phyloP scores from a whole-genome alignment of 2,329 filamentous ascomycete species.

The Pseudomassariella vexata region DNA sequence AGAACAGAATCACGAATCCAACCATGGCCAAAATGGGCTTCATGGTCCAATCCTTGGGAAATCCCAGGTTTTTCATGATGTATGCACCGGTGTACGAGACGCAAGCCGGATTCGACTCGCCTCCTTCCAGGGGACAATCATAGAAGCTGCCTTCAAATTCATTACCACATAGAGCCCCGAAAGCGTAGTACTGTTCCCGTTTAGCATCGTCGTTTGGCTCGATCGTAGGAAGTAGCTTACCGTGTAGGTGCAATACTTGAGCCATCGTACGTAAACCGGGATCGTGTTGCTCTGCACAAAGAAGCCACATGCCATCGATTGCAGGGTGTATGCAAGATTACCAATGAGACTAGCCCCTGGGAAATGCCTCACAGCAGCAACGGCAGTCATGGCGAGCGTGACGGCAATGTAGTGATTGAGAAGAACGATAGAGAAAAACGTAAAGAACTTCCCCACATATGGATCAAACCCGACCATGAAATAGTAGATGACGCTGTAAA shows the following conservation, averaged over 20 bases:
- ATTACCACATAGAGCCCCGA: slow-evolving; percentile 65
- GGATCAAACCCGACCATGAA: slow-evolving; percentile 72
- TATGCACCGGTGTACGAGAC: slow-evolving; percentile 63
- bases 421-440: slow-evolving; percentile 63
- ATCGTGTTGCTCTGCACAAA: slow-evolving; percentile 71
- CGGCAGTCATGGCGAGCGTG: slow-evolving; percentile 63
- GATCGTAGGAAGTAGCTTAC: slow-evolving; percentile 37
- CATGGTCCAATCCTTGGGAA: slow-evolving; percentile 62
- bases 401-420: slow-evolving; percentile 70
- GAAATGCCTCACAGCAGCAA: slow-evolving; percentile 61
- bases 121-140: slow-evolving; percentile 60
- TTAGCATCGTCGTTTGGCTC: too few species aligned
- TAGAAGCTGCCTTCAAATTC: slow-evolving; percentile 71
- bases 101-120: slow-evolving; percentile 59
- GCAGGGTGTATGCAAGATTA: slow-evolving; percentile 67
- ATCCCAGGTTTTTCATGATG: slow-evolving; percentile 63
- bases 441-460: slow-evolving; percentile 60
- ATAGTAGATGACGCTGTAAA: slow-evolving; percentile 68
- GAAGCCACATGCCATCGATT: slow-evolving; percentile 70
- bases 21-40: slow-evolving; percentile 59
- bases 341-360: slow-evolving; percentile 65
- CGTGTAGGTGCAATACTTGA: slow-evolving; percentile 62
- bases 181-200: slow-evolving; percentile 55
- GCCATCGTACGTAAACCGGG: slow-evolving; percentile 72
- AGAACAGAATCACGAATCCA: slow-evolving; percentile 59